phyloP scores from a whole-genome alignment of 805 yeast species.

The Sugiyamaella qingdaonensis region DNA sequence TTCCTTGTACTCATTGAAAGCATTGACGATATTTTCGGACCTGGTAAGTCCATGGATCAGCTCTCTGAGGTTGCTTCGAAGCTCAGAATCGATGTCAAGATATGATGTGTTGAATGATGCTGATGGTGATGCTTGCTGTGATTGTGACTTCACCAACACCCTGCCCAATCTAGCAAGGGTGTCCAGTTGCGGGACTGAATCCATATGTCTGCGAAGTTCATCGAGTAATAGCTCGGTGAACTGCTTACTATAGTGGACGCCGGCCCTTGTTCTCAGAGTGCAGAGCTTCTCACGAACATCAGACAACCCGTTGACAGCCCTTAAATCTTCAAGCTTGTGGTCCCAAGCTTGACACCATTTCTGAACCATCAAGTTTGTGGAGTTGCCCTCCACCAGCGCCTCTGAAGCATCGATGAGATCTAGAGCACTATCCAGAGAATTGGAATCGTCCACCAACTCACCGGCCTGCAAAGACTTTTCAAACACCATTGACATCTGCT shows the following conservation, averaged over 20 bases:
- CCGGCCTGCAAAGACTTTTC: constrained; percentile 50
- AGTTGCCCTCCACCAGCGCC: constrained; percentile 52
- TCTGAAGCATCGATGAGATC: constrained; percentile 56
- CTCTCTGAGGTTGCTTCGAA: constrained; percentile 42
- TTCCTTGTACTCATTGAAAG: constrained; percentile 64
- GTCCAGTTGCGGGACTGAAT: constrained; percentile 43
- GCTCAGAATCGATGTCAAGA: constrained; percentile 36
- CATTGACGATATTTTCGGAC: constrained; percentile 56
- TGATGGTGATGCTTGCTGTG: background rate
- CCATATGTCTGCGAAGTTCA: constrained; percentile 60
- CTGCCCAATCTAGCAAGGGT: constrained; percentile 48
- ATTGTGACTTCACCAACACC: constrained; percentile 22
- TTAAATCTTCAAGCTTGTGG: constrained; percentile 40
- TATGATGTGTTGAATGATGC: constrained; percentile 35
- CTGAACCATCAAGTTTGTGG: constrained; percentile 13
- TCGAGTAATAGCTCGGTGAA: constrained; percentile 53
- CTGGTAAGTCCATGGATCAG: constrained; percentile 54
- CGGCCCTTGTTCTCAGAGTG: constrained; percentile 58
- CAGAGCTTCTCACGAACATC: constrained; percentile 50
- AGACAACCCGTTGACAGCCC: constrained; percentile 47
- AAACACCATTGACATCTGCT: constrained; percentile 48
- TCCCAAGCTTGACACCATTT: constrained; percentile 19
- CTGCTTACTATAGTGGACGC: constrained; percentile 57
- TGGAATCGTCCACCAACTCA: constrained; percentile 39
- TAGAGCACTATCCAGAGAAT: constrained; percentile 50